Base-by-base conservation (phyloP, 192 early-diverging fungal genomes). In the Mortierella hygrophila region DNA sequence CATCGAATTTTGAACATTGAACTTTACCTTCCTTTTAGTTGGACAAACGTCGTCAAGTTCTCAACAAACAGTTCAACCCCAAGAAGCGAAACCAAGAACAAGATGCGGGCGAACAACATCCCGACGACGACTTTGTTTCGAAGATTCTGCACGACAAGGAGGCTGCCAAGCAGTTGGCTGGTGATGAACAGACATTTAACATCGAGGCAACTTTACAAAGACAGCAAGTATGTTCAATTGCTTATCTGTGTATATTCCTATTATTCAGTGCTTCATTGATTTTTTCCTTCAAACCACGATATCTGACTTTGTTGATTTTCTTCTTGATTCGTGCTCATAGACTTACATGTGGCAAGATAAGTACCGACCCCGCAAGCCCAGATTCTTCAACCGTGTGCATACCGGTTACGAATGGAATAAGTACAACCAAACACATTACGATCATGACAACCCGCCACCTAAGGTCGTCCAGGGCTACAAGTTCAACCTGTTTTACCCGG, bases 371-470 rank as follows among this genome's bases (percentile, higher is more conserved):
- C 93, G 98, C 46, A 98, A 98, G 85, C 98, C 98, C 32, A 92
- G 96, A 76, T 99, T 95, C 91, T 96, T 98, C 77, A 99, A 99
- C 91, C 94, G 97, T 65, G 97, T 99, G 37, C 96, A 98, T 75
- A 98, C 97, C 1, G 98, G 98, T 44, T 99, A 98, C 79, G 98
- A 99, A 88, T 99, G 98, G 98, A 99, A 99, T 93, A 98, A 99
- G 91, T 99, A 99, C 82, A 99, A 99, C 80, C 97, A 97, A 82
- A 98, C 96, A 7, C 98, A 99, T 88, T 99, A 99, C 89, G 97
- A 98, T 80, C 91, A 92, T 74, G 98, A 99, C 81, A 99, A 99
- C 70, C 98, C 98, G 15, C 98, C 98, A 55, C 98, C 98, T 26
- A 99, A 99, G 91, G 94, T 95, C 47, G 97, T 98, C 3, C 97